Base-by-base conservation (phyloP, 2,329 filamentous ascomycete genomes). In the Cytospora paraplurivora region DNA sequence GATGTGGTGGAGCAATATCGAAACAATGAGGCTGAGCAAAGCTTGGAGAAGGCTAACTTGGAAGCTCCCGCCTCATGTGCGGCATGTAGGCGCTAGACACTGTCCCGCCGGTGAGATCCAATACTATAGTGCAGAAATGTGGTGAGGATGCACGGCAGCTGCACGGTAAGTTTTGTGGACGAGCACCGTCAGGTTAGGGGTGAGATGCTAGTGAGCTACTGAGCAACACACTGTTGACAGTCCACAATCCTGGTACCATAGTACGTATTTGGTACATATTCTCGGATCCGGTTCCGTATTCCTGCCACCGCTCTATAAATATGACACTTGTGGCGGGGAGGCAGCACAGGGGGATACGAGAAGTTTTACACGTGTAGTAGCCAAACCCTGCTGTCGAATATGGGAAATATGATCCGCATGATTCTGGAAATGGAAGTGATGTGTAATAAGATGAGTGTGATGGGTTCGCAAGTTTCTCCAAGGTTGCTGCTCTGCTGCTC, bases 291-390 rank as follows among this genome's bases (percentile, higher is more conserved):
- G 27, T 27, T 49, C 59, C 59, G 59, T 55, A 55, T 27, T 61
- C 52, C 38, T 52, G 35, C 44, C 56, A 33, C 33, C 34, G 41
- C 59, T 65, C 63, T 65, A 65, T 62, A 65, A 65, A 65, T 65
- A 65, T 56, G 27, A 37, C 56, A 49, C 57, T 47, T 47, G 59
- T 56, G 44, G 37, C 15, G 49, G 61, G 57, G 54, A 57, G 62
- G 53, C 53, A 51, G 38, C 37, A 62, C 52, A 60, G 57, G 57
- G 57, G 54, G 62, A 66, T 66, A 66, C 64, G 64, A 66, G 64
- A 41, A 50, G 62, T 38, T 54, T 56, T 58, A 63, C 58, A 37
- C 37, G 52, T 47, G 49, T 52, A 47, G 50, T 54, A 38, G 51
- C 49, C 37, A 61, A 52, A 32, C 27, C 63, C 56, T 50, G n/a